These are phyloP conservation scores for Isatis lusitanica DNA, from an alignment of 441 rosid species.

Conservation along the genomic window DNA sequence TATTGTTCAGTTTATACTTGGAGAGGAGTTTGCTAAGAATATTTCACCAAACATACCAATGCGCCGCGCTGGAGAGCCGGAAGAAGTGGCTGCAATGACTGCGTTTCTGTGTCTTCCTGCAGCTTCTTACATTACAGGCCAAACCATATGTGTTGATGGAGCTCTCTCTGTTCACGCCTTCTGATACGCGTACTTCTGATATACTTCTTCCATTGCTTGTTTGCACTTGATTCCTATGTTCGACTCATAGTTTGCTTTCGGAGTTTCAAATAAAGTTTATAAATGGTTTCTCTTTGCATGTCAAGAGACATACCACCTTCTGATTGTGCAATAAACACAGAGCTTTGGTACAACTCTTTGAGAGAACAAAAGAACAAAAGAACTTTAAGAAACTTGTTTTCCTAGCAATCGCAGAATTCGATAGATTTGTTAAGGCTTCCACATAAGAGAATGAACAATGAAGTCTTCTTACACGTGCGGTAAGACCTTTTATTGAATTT, in stretches of 20 bases:
- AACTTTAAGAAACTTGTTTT: not conserved
- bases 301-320: not conserved
- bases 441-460: not conserved
- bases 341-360: no score
- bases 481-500: not conserved
- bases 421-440: not conserved
- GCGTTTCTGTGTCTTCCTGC: conserved; percentile 35
- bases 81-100: not conserved
- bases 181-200: not conserved
- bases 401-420: no score
- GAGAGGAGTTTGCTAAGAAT: conserved; percentile 17
- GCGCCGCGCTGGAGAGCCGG: conserved; percentile 8
- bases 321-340: not conserved
- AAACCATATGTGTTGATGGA: conserved; percentile 45
- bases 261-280: not conserved
- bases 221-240: not conserved
- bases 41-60: conserved; percentile 14
- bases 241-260: not conserved
- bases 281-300: not conserved
- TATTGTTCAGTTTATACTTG: not conserved
- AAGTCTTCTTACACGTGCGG: not conserved
- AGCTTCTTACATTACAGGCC: conserved; percentile 41
- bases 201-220: no score
- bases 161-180: conserved; percentile 35
- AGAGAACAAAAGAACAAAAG: not conserved